Conservation (phyloP, 345 rosid genomes). For the Acer saccharum region DNA sequence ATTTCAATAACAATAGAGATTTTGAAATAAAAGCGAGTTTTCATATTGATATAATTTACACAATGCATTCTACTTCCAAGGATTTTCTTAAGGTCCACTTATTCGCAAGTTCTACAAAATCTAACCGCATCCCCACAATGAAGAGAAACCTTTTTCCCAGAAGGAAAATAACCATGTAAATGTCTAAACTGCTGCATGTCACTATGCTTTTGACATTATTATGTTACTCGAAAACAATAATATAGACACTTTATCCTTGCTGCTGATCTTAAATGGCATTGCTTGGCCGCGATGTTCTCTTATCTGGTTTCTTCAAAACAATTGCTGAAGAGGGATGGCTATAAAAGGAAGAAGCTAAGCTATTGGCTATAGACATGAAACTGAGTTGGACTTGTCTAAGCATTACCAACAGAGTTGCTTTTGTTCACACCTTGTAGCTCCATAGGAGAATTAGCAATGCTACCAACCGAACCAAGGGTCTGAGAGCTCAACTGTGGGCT, state of each 20-base stretch:
- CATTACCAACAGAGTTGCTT: constrained; percentile 64
- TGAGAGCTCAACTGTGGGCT: constrained; percentile 97
- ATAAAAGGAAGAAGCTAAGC: background rate
- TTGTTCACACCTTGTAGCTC: constrained; percentile 87
- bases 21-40: too few species aligned
- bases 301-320: background rate
- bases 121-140: background rate
- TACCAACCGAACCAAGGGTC: constrained; percentile 89
- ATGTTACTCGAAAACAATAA: background rate
- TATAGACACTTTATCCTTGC: background rate
- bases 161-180: background rate
- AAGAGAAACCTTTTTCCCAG: constrained; percentile 13
- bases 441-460: constrained; percentile 89
- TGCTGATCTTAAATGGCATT: background rate
- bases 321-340: background rate
- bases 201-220: constrained; percentile 5
- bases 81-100: background rate
- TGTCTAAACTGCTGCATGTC: background rate
- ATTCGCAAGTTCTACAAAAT: background rate
- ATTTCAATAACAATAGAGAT: too few species aligned
- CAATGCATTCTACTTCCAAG: background rate
- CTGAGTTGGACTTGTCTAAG: constrained; percentile 14
- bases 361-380: background rate
- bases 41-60: background rate
- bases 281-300: background rate